Conservation (phyloP, 2,329 filamentous ascomycete species). For the Leptographium lundbergii region DNA sequence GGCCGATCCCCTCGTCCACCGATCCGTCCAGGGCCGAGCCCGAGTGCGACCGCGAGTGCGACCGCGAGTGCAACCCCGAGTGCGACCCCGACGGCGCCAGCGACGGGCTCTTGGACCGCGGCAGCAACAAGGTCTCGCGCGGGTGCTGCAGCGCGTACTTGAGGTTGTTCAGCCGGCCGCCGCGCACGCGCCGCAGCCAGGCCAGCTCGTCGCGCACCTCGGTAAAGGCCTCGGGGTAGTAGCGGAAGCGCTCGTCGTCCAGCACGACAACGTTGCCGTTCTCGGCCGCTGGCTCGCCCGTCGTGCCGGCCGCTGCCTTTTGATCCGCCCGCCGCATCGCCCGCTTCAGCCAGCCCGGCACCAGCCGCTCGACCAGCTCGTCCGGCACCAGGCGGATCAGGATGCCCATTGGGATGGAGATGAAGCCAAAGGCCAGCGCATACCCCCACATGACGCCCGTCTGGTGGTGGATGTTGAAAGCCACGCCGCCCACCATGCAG, state of each 20-base stretch:
- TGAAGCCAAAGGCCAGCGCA: slow-evolving; percentile 66
- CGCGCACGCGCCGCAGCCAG: slow-evolving; percentile 69
- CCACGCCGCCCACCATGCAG: slow-evolving; percentile 69
- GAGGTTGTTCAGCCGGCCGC: slow-evolving; percentile 68
- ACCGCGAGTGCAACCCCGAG: slow-evolving; percentile 45
- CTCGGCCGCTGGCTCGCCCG: slow-evolving; percentile 7
- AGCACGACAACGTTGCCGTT: slow-evolving; percentile 26
- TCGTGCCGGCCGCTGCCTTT: not conserved
- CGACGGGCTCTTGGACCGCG: slow-evolving; percentile 51
- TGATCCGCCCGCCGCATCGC: slow-evolving; percentile 19
- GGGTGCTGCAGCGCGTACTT: slow-evolving; percentile 69
- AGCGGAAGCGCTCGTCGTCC: slow-evolving; percentile 41
- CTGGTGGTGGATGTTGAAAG: slow-evolving; percentile 62
- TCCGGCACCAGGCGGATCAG: slow-evolving; percentile 77
- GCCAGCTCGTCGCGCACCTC: slow-evolving; percentile 71
- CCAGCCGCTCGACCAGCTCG: slow-evolving; percentile 39
- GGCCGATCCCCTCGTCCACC: too few species aligned
- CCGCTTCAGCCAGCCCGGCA: slow-evolving; percentile 41
- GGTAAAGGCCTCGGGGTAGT: slow-evolving; percentile 58
- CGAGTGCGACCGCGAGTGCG: slow-evolving; percentile 35
- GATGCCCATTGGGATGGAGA: slow-evolving; percentile 78
- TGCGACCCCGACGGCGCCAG: slow-evolving; percentile 49
- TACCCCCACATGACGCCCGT: slow-evolving; percentile 74
- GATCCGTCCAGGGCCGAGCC: not conserved
- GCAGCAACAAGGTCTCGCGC: slow-evolving; percentile 52